Evolutionary conservation across 2,329 filamentous ascomycete genomes (phyloP).

Genomic region (Gaeumannomyces tritici): DNA sequence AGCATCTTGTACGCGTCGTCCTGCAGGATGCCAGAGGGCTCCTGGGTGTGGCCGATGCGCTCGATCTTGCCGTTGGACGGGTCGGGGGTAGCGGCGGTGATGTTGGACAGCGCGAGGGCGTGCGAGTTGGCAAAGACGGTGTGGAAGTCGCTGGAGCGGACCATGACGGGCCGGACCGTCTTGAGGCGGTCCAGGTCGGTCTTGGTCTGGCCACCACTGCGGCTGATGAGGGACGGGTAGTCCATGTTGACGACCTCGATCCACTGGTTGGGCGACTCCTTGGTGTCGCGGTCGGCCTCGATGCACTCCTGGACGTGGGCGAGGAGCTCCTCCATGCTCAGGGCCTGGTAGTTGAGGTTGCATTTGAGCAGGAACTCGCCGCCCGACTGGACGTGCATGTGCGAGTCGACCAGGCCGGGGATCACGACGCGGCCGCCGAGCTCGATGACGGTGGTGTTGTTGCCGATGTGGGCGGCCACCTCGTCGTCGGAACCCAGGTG

Average conservation of each 20-base stretch:
- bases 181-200: background rate
- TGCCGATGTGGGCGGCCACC: background rate
- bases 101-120: background rate
- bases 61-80: background rate
- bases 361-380: conserved; percentile 1
- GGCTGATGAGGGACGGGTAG: background rate
- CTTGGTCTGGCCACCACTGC: background rate
- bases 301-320: background rate
- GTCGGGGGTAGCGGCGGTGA: background rate
- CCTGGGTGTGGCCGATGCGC: background rate
- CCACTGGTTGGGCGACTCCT: background rate
- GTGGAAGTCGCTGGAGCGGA: background rate
- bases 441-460: background rate
- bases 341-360: conserved; percentile 1
- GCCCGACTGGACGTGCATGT: background rate
- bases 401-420: background rate
- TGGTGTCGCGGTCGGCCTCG: background rate
- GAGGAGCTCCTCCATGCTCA: background rate
- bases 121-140: conserved; percentile 1
- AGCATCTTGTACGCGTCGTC: background rate
- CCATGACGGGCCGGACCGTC: background rate
- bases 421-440: background rate
- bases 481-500: background rate
- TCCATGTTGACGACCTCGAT: background rate
- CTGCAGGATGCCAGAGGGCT: background rate